These are phyloP conservation scores for Perkinsus olseni DNA, from an alignment of 169 alveolate species.

Conservation along the genomic window DNA sequence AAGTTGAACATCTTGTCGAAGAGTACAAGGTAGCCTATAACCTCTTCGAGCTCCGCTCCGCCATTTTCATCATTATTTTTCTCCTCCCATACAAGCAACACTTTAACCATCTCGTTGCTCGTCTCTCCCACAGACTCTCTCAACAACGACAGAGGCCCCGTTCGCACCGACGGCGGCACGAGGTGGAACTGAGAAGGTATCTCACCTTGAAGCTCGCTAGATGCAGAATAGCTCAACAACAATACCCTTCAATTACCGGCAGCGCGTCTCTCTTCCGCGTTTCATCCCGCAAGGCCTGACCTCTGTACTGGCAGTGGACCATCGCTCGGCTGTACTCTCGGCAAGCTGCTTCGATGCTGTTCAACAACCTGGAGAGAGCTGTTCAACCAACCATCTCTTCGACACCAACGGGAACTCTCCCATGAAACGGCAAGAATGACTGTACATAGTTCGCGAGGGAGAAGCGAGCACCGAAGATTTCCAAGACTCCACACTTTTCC, in stretches of 20 bases:
- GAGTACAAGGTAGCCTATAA: too few species aligned
- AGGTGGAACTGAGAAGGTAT: not conserved
- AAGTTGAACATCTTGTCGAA: too few species aligned
- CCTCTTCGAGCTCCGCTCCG: too few species aligned
- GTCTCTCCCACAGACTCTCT: not conserved
- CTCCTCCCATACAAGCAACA: not conserved
- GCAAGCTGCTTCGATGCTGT: not conserved
- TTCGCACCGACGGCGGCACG: not conserved
- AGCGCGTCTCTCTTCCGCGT: not conserved
- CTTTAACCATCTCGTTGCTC: not conserved
- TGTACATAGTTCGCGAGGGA: too few species aligned
- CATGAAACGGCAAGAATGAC: too few species aligned
- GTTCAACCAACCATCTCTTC: not conserved
- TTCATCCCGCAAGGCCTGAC: not conserved
- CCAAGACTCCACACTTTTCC: too few species aligned
- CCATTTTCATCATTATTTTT: too few species aligned
- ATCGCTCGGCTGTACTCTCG: not conserved
- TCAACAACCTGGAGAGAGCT: not conserved
- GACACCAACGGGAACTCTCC: too few species aligned
- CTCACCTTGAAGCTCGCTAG: not conserved
- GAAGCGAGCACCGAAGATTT: too few species aligned
- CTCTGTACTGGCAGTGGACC: not conserved
- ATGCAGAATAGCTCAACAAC: not conserved
- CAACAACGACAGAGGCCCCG: not conserved
- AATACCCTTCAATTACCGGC: not conserved